phyloP scores from a whole-genome alignment of 176 grass and related monocot genomes.

The Triticum timopheevii region DNA sequence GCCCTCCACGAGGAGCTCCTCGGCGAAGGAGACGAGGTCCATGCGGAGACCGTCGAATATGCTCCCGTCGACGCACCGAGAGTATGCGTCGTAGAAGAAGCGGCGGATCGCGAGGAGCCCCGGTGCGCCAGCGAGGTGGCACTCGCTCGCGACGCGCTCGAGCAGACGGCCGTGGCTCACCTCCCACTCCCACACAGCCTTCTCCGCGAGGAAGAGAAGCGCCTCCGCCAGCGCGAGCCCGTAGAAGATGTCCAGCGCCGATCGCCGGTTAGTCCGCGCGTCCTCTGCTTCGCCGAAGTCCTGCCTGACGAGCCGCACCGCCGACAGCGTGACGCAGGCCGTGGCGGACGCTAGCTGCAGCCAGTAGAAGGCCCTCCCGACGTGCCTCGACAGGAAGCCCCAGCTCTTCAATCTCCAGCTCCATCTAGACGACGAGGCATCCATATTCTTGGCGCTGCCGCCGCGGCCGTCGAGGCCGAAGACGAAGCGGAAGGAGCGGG shows the following conservation, averaged over 20 bases:
- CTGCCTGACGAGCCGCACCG: conserved; percentile 48
- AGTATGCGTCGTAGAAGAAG: conserved; percentile 87
- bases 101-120: conserved; percentile 54
- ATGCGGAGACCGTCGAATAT: conserved; percentile 70
- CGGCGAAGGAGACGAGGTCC: conserved; percentile 71
- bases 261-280: conserved; percentile 38
- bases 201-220: conserved; percentile 63
- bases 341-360: conserved; percentile 66
- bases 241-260: conserved; percentile 76
- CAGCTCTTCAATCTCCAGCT: conserved; percentile 21
- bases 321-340: conserved; percentile 57
- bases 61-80: conserved; percentile 57
- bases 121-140: conserved; percentile 41
- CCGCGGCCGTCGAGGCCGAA: neutral
- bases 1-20: conserved; percentile 49
- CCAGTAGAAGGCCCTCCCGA: conserved; percentile 63
- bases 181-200: conserved; percentile 76
- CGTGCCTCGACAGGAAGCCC: conserved; percentile 60
- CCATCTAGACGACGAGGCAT: neutral
- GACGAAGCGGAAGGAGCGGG: conserved; percentile 54
- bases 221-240: conserved; percentile 64
- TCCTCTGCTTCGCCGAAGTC: conserved; percentile 58
- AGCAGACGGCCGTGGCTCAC: conserved; percentile 50
- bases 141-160: conserved; percentile 54
- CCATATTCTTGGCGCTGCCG: neutral